A percentile compares a stretch with the other conserved stretches of the same genome.
phyloP scores from a whole-genome alignment of 495 filamentous ascomycete species.

The Letharia lupina region DNA sequence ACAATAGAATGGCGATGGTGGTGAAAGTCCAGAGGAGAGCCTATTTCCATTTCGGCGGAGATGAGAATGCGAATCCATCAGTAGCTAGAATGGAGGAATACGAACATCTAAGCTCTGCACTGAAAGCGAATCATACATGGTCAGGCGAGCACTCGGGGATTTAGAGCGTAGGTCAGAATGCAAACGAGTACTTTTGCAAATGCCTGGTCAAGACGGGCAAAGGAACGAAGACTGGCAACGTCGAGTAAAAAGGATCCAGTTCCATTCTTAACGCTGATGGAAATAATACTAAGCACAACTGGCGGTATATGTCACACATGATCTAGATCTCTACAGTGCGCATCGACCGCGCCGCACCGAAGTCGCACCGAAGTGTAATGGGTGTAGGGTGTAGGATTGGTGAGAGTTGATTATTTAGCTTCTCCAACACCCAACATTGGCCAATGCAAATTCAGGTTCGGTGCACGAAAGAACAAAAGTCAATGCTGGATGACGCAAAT shows the following conservation, averaged over 20 bases:
- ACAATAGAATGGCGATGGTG: constrained; percentile 11
- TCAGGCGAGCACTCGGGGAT: not conserved
- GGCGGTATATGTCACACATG: not conserved
- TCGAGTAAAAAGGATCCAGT: not conserved
- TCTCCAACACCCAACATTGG: too few relatives aligned
- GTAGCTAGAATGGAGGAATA: not conserved
- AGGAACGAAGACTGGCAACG: not conserved
- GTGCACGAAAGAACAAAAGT: too few relatives aligned
- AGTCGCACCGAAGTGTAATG: too few relatives aligned
- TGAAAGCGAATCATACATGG: constrained; percentile 10
- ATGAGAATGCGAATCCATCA: not conserved
- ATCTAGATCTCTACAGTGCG: too few relatives aligned
- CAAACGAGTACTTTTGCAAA: not conserved
- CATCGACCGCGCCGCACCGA: too few relatives aligned
- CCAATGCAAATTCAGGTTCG: too few relatives aligned
- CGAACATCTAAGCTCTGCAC: constrained; percentile 16
- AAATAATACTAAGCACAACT: not conserved
- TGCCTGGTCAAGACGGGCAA: not conserved
- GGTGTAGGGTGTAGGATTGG: too few relatives aligned
- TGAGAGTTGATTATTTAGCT: too few relatives aligned
- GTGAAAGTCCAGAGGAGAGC: constrained; percentile 19
- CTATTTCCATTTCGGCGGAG: not conserved
- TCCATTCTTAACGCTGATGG: not conserved
- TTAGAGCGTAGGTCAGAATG: not conserved
- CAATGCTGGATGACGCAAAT: too few relatives aligned